phyloP scores from a whole-genome alignment of 345 rosid species.

The Arabis hirsuta region DNA sequence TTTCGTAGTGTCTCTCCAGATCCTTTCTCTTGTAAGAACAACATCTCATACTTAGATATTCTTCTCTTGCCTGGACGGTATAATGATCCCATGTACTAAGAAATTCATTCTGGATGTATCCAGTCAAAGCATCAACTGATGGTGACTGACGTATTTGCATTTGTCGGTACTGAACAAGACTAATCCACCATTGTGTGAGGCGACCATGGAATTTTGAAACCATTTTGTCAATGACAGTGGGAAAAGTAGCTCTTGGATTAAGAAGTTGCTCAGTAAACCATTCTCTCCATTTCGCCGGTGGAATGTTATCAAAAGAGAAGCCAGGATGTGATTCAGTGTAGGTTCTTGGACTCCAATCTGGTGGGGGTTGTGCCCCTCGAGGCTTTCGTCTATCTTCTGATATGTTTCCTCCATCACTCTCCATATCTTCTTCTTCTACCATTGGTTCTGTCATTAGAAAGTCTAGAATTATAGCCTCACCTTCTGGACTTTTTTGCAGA shows the following conservation, averaged over 20 bases:
- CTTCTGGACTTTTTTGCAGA: too few species aligned
- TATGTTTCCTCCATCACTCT: too few species aligned
- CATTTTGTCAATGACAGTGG: too few species aligned
- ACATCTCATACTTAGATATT: neutral
- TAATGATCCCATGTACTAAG: neutral
- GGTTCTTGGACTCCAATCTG: too few species aligned
- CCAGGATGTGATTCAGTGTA: too few species aligned
- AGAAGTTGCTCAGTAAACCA: neutral
- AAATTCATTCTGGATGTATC: neutral
- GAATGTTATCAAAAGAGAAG: too few species aligned
- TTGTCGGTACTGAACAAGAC: neutral
- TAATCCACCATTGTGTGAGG: neutral
- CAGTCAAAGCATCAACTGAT: neutral
- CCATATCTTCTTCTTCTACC: too few species aligned
- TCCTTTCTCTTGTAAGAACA: neutral
- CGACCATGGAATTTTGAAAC: neutral
- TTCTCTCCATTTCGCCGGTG: neutral
- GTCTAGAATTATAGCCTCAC: too few species aligned
- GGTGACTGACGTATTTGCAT: neutral
- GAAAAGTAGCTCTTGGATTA: neutral
- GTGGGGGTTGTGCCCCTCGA: too few species aligned
- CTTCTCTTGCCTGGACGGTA: neutral
- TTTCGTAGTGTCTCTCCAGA: neutral
- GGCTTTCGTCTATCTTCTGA: neutral
- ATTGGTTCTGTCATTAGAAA: too few species aligned